Conservation (phyloP, 1,284 basidiomycete genomes). For the Heimioporus punctisporus region DNA sequence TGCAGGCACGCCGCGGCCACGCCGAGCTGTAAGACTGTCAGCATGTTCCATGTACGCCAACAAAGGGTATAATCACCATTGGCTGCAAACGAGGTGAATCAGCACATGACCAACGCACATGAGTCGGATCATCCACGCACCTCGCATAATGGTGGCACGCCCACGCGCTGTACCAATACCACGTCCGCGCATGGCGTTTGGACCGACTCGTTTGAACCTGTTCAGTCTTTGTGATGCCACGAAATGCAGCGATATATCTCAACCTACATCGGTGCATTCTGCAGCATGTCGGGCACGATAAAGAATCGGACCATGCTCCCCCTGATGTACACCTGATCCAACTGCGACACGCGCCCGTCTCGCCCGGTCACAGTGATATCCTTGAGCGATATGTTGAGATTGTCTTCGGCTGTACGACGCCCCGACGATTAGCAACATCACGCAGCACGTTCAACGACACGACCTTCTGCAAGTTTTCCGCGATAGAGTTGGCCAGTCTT, state of each 20-base stretch:
- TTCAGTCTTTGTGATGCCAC: slow-evolving; percentile 13
- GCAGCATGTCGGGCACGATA: slow-evolving; percentile 99
- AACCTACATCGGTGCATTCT: slow-evolving; percentile 98
- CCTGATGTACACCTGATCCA: slow-evolving; percentile 99
- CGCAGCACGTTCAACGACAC: slow-evolving; percentile 15
- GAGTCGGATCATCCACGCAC: slow-evolving; percentile 42
- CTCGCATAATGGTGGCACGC: slow-evolving; percentile 96
- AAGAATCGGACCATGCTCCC: slow-evolving; percentile 99
- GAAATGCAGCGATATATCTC: background rate
- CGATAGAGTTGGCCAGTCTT: slow-evolving; percentile 98
- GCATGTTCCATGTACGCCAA: slow-evolving; percentile 3
- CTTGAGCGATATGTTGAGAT: slow-evolving; percentile 95
- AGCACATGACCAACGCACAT: slow-evolving; percentile 7
- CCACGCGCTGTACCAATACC: slow-evolving; percentile 99
- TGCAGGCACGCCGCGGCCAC: slow-evolving; percentile 77
- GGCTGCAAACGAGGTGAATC: slow-evolving; percentile 41
- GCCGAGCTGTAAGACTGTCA: slow-evolving; percentile 58
- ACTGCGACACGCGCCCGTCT: slow-evolving; percentile 98
- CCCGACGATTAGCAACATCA: slow-evolving; percentile 23
- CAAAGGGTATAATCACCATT: slow-evolving; percentile 49
- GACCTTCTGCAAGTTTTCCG: slow-evolving; percentile 95
- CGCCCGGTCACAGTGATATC: slow-evolving; percentile 98
- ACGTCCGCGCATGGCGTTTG: slow-evolving; percentile 98
- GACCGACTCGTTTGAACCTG: slow-evolving; percentile 99
- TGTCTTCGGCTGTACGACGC: slow-evolving; percentile 86